Base-by-base conservation (phyloP, 129 eudicot species). In the Pulicaria dysenterica region DNA sequence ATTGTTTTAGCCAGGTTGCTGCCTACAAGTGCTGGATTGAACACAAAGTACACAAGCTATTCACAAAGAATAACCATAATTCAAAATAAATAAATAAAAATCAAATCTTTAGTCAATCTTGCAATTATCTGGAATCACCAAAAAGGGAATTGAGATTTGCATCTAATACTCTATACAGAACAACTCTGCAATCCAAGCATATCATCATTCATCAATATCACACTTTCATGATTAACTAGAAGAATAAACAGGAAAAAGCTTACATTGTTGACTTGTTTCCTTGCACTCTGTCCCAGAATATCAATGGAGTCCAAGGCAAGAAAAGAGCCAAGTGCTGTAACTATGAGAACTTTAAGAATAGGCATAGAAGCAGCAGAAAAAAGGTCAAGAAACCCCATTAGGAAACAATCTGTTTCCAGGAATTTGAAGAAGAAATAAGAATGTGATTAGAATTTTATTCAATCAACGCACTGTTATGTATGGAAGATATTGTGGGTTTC, bases 21-120 rank as follows among this genome's bases (percentile, higher is more conserved):
- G 34, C 74, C 73, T 5, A 95, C 86, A 38, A 95, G 91, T 48
- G 99, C 96, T 8, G 97, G 99, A 76, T 83, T 95, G 61, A 85
- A 86, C 46, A 95, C 97, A 67, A 58, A 95, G 79, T 84, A 95
- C 49, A 85, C 96, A 63, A 88, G 61, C 97, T 91, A 89, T 69
- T 63, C 67, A 61, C 77, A 83, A 46, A 57, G 2, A 38, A 39
- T 7, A 61, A 37, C 69, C 51, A 63, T 16, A 0, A 12, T 15
- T 42, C 31, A 24, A 24, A 24, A 24, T 0, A 24, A 24, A 24
- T 24, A 24, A 74, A n/a, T n/a, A 4, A 51, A 65, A 66, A 6
- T 38, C 8, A 2, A 67, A 68, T 6, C 47, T 37, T 50, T 50
- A 49, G 11, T 67, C 8, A 12, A 67, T 12, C 24, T 13, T 11